Evolutionary conservation across 495 filamentous ascomycete species (phyloP).

Genomic region (Talaromyces adpressus): DNA sequence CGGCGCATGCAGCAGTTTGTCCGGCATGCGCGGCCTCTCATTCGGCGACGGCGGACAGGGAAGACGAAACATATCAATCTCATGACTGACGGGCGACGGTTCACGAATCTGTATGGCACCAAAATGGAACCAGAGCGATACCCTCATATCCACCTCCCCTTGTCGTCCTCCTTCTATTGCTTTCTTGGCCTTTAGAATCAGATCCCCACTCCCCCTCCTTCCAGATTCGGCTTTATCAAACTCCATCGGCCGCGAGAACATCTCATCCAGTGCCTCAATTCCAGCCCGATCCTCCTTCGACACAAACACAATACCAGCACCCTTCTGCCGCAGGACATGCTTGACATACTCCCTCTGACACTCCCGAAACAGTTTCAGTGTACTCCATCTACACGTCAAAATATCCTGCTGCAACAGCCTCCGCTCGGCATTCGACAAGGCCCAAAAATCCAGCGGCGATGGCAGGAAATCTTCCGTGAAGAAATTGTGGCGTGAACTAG

Average conservation of each 20-base stretch:
- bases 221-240: constrained; percentile 16
- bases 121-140: constrained; percentile 31
- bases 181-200: constrained; percentile 17
- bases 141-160: constrained; percentile 15
- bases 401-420: constrained; percentile 24
- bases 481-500: constrained; percentile 21
- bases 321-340: constrained; percentile 24
- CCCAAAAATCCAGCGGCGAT: constrained; percentile 25
- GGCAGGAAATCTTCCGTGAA: constrained; percentile 35
- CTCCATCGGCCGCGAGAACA: constrained; percentile 15
- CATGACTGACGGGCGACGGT: constrained; percentile 16
- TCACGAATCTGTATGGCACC: constrained; percentile 29
- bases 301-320: constrained; percentile 17
- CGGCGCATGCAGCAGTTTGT: constrained; percentile 34
- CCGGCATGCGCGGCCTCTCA: constrained; percentile 25
- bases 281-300: constrained; percentile 13
- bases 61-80: constrained; percentile 26
- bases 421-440: constrained; percentile 17
- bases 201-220: constrained; percentile 23
- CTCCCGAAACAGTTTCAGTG: constrained; percentile 30
- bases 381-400: constrained; percentile 39
- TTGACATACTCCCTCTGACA: constrained; percentile 34
- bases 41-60: constrained; percentile 16
- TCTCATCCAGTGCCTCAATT: constrained; percentile 14
- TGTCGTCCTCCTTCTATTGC: neutral